Base-by-base conservation (phyloP, 768 basidiomycete genomes). In the Harrya chromipes region DNA sequence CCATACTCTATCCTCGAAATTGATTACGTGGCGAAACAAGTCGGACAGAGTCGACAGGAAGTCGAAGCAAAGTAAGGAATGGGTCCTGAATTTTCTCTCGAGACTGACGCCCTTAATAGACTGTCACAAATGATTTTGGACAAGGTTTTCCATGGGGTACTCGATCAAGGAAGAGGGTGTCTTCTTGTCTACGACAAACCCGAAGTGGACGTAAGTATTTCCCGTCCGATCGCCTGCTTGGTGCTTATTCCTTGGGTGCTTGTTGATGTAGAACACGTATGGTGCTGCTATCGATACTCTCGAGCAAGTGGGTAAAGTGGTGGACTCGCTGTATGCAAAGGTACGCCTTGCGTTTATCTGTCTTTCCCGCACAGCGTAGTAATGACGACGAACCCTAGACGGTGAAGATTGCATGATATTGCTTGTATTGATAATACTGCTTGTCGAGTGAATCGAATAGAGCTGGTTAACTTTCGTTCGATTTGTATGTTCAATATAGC, bases 121-220 rank as follows among this genome's bases (percentile, higher is more conserved):
- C 72, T 98, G 23, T 93, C 90, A 26, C 95, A 99, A 66, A 98
- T 99, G 95, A 99, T 98, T 54, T 74, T 97, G 33, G 95, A 97
- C 71, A 94, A 94, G 59, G 83, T 94, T 2, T 81, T 98, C 55
- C 81, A 91, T 54, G 95, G 95, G 6, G 94, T 99, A 1, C 77
- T 99, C n/a, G 95, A 98, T 66, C 95, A 98, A 66, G 93, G 92
- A 23, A 80, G 90, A 3, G 94, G 94, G 0, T 94, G 93, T 61
- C 71, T 97, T 42, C 72, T 97, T 43, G 83, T 98, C n/a, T 97
- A 89, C 53, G 90, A 97, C 49, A 77, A 91, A 66, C 82, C 82
- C 1, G 87, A 90, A 60, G 82, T 81, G 12, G 93, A 97, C 70
- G 92, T 92, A 60, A 49, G 89, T 78, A 36, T 24, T 37, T 24